Evolutionary conservation across 148 eudicot genomes (phyloP).

Genomic region (Spergularia bocconei): DNA sequence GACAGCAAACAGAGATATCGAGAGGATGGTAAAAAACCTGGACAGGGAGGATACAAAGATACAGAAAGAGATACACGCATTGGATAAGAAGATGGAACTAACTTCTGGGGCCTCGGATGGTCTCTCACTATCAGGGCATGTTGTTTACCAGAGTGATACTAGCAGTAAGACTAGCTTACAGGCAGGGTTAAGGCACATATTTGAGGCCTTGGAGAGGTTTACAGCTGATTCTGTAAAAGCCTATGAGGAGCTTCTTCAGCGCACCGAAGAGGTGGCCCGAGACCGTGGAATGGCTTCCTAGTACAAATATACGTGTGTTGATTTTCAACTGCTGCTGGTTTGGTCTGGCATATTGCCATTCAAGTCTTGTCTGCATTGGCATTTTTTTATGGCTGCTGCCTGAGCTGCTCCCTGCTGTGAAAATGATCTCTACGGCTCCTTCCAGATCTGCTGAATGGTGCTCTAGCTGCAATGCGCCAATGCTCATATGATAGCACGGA

Average conservation of each 20-base stretch:
- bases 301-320: neutral
- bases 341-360: neutral
- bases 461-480: neutral
- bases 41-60: slow-evolving; percentile 79
- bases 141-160: slow-evolving; percentile 86
- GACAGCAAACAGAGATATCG: slow-evolving; percentile 52
- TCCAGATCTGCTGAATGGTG: neutral
- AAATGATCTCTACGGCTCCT: neutral
- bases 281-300: slow-evolving; percentile 39
- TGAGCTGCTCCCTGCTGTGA: neutral
- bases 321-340: neutral
- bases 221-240: slow-evolving; percentile 58
- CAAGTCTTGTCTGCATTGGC: too few relatives aligned
- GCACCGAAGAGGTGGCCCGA: slow-evolving; percentile 61
- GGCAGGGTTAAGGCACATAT: slow-evolving; percentile 54
- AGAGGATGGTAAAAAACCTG: slow-evolving; percentile 61
- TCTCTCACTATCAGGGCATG: slow-evolving; percentile 46
- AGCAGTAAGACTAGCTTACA: slow-evolving; percentile 62
- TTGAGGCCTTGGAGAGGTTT: slow-evolving; percentile 84
- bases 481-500: neutral
- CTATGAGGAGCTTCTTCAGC: slow-evolving; percentile 73
- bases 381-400: neutral
- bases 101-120: slow-evolving; percentile 44
- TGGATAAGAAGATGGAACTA: slow-evolving; percentile 63
- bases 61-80: slow-evolving; percentile 73